Evolutionary conservation across 1,139 yeast species (phyloP).

Genomic region (Casaregolazyma lundiana): DNA sequence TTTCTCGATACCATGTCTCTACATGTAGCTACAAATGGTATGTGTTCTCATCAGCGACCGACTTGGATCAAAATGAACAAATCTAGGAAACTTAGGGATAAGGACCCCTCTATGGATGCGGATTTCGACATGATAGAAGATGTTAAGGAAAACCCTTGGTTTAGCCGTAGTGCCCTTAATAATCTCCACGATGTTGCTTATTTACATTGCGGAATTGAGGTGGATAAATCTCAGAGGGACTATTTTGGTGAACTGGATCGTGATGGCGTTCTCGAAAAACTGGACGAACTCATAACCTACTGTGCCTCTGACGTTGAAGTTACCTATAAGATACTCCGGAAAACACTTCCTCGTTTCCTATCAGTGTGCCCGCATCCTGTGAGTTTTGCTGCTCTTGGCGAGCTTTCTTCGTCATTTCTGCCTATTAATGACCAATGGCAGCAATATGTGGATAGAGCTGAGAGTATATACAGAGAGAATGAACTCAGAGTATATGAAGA

Average conservation of each 20-base stretch:
- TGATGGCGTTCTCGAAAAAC: slow-evolving; percentile 48
- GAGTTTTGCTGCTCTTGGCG: slow-evolving; percentile 81
- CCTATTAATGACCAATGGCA: slow-evolving; percentile 80
- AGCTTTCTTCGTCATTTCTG: slow-evolving; percentile 68
- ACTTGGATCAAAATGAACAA: slow-evolving; percentile 56
- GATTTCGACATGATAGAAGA: slow-evolving; percentile 15
- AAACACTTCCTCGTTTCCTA: slow-evolving; percentile 65
- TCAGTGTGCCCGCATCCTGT: slow-evolving; percentile 87
- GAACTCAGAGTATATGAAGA: slow-evolving; percentile 54
- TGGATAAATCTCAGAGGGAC: slow-evolving; percentile 67
- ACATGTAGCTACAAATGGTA: slow-evolving; percentile 86
- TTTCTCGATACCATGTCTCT: slow-evolving; percentile 89
- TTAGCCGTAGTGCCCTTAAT: slow-evolving; percentile 61
- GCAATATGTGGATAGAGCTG: slow-evolving; percentile 64
- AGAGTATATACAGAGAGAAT: slow-evolving; percentile 57
- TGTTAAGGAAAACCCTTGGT: slow-evolving; percentile 27
- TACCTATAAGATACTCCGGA: slow-evolving; percentile 65
- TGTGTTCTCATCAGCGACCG: slow-evolving; percentile 88
- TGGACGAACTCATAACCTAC: slow-evolving; percentile 62
- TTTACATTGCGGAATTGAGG: slow-evolving; percentile 67
- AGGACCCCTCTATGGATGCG: slow-evolving; percentile 19
- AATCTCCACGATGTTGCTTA: slow-evolving; percentile 77
- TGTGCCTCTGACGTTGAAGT: slow-evolving; percentile 82
- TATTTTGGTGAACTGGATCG: slow-evolving; percentile 55
- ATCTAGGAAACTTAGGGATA: slow-evolving; percentile 19